Evolutionary conservation across 768 basidiomycete species (phyloP).

Genomic region (Suillus cothurnatus): DNA sequence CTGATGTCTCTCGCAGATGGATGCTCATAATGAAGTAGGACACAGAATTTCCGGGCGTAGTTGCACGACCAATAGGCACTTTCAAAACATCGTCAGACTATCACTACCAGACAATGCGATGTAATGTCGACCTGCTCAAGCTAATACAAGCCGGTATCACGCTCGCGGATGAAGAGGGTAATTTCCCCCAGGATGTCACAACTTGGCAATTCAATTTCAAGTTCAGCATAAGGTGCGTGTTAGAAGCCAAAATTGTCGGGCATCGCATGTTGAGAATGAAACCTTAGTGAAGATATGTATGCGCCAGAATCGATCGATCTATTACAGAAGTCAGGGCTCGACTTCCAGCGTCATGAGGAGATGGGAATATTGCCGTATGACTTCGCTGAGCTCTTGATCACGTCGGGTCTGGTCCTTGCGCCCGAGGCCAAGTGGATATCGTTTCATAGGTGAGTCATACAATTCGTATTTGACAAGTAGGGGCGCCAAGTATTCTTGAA

Average conservation of each 20-base stretch:
- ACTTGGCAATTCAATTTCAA: conserved; percentile 99
- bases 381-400: conserved; percentile 97
- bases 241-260: background rate
- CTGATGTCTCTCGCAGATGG: conserved; percentile 18
- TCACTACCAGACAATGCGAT: conserved; percentile 99
- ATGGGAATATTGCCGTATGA: conserved; percentile 91
- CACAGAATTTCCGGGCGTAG: conserved; percentile 98
- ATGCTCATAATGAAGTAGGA: conserved; percentile 58
- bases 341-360: conserved; percentile 92
- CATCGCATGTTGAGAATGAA: background rate
- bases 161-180: conserved; percentile 90
- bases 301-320: conserved; percentile 97
- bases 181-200: conserved; percentile 84
- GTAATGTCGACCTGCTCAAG: conserved; percentile 97
- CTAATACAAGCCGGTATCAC: conserved; percentile 98
- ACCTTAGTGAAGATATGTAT: conserved; percentile 91
- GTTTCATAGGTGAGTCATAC: conserved; percentile 82
- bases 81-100: conserved; percentile 98
- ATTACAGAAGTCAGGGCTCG: conserved; percentile 92
- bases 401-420: conserved; percentile 88
- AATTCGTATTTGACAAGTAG: background rate
- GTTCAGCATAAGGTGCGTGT: conserved; percentile 78
- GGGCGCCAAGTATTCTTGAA: background rate
- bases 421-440: conserved; percentile 96
- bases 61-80: conserved; percentile 93